phyloP scores from a whole-genome alignment of 768 basidiomycete species.

The Hypholoma sublateritium region DNA sequence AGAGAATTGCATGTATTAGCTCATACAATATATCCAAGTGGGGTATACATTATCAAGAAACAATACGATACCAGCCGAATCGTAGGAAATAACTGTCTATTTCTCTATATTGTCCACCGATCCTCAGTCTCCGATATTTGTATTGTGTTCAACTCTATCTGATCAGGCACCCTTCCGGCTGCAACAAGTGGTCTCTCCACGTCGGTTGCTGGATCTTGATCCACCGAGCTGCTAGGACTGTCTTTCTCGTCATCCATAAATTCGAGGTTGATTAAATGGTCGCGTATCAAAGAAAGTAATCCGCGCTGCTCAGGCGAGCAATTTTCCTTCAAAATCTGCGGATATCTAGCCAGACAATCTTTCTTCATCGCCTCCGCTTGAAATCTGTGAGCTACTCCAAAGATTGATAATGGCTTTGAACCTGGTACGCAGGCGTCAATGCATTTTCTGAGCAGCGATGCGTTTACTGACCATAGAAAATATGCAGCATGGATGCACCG shows the following conservation, averaged over 20 bases:
- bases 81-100: too few species aligned
- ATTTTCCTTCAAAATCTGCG: not conserved
- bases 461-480: constrained; percentile 15
- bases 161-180: too few species aligned
- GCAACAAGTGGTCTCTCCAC: too few species aligned
- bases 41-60: too few species aligned
- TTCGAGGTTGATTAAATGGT: not conserved
- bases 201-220: too few species aligned
- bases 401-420: not conserved
- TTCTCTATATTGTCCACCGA: too few species aligned
- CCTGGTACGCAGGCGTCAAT: not conserved
- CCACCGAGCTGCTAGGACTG: not conserved
- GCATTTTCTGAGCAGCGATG: not conserved
- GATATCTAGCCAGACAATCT: not conserved
- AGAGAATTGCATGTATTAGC: too few species aligned
- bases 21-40: too few species aligned
- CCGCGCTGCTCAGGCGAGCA: not conserved
- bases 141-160: too few species aligned
- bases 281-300: not conserved
- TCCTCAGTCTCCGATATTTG: too few species aligned
- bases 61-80: too few species aligned
- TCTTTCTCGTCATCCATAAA: not conserved
- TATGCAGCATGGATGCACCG: constrained; percentile 15
- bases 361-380: not conserved
- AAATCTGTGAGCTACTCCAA: not conserved